Base-by-base conservation (phyloP, 495 filamentous ascomycete genomes). In the Margaritispora aquatica region DNA sequence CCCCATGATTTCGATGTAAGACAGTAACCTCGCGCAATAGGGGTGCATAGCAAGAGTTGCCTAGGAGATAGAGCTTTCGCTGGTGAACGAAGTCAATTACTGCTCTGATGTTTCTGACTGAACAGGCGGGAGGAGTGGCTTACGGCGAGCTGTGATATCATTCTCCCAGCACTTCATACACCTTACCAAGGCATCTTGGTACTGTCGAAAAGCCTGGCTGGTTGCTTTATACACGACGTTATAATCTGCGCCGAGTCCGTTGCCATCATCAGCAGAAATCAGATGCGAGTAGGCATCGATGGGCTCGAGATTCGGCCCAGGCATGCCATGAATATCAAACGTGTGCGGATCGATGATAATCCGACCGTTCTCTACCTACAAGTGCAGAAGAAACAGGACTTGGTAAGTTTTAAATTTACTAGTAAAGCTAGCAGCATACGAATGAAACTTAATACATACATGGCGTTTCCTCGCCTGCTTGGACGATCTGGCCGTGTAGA, bases 1-100 rank as follows among this genome's bases (percentile, higher is more conserved):
- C 60, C 51, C 64, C 70, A 21, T 61, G 63, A 38, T 68, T 72
- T 56, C 64, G 61, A 62, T 60, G 38, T 65, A 38, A 72, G 66
- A 47, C 69, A 68, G 54, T 57, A 63, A 21, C 56, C 55, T 55
- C 69, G 55, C 44, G 70, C 58, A 44, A 60, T 67, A 51, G 55
- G 66, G 54, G 55, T 63, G 54, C 63, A 54, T 57, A 70, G 56
- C 51, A 73, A 56, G 20, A 70, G 20, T 47, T 60, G 51, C 22
- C 48, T 10, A 1, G 29, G 19, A 27, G 7, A 47, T 22, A 51
- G 20, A 47, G 10, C 26, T 49, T 26, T 26, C 2, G 15, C 26
- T 50, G 17, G 19, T 50, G 17, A n/a, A 34, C 29, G 13, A 34
- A 34, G 29, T 34, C 13, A 13, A 34, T 34, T 13, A 34, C 5